Evolutionary conservation across 2,329 filamentous ascomycete species (phyloP).

Genomic region (Lomentospora prolificans): DNA sequence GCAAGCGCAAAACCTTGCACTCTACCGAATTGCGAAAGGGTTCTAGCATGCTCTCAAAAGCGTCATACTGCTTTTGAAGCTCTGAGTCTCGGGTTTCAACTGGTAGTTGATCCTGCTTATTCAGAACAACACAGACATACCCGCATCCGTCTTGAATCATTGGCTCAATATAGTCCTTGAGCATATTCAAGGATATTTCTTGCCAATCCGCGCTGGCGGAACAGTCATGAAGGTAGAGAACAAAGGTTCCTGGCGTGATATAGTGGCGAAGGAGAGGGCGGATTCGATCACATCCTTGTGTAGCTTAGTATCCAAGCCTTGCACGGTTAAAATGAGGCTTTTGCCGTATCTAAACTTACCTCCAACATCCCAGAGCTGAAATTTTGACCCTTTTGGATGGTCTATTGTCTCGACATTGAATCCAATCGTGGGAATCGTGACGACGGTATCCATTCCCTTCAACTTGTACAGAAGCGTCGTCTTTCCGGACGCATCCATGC

Average conservation of each 20-base stretch:
- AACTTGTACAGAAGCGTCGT: slow-evolving; percentile 69
- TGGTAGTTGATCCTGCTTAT: slow-evolving; percentile 21
- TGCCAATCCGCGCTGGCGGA: slow-evolving; percentile 15
- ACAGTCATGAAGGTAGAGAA: slow-evolving; percentile 21
- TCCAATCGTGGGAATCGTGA: slow-evolving; percentile 87
- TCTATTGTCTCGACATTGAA: slow-evolving; percentile 83
- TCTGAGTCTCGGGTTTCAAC: background rate
- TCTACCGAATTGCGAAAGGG: background rate
- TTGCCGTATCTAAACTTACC: slow-evolving; percentile 11
- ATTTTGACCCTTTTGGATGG: slow-evolving; percentile 12
- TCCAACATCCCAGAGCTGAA: slow-evolving; percentile 21
- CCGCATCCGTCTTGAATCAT: slow-evolving; percentile 14
- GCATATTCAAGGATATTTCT: slow-evolving; percentile 18
- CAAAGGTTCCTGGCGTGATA: slow-evolving; percentile 15
- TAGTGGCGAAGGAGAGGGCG: slow-evolving; percentile 19
- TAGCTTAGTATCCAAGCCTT: background rate
- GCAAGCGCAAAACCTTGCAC: background rate
- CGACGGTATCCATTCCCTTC: slow-evolving; percentile 87
- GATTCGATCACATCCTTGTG: slow-evolving; percentile 17
- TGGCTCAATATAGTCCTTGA: slow-evolving; percentile 14
- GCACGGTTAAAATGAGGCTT: background rate
- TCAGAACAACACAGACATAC: slow-evolving; percentile 21
- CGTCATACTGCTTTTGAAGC: background rate
- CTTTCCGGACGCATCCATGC: slow-evolving; percentile 44
- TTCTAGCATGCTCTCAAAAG: background rate